phyloP scores from a whole-genome alignment of 2,329 filamentous ascomycete species.

The Colletotrichum tropicicola region DNA sequence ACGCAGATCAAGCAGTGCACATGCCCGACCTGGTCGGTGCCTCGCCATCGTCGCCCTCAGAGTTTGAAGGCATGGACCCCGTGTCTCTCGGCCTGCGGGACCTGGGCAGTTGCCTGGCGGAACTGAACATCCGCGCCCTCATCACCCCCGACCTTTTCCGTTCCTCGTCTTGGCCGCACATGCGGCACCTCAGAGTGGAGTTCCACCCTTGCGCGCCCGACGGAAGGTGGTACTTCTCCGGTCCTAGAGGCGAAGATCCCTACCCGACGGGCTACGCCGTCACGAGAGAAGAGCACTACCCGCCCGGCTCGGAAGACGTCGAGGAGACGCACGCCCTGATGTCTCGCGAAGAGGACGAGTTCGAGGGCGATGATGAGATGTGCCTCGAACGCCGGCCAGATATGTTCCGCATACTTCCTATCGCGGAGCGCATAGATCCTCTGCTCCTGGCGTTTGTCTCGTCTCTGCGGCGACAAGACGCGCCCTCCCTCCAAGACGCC shows the following conservation, averaged over 20 bases:
- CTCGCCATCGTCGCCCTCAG: neutral
- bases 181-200: conserved; percentile 31
- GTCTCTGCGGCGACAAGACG: conserved; percentile 26
- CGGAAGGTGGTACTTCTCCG: conserved; percentile 35
- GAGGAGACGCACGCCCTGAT: no score
- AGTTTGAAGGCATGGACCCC: conserved; percentile 7
- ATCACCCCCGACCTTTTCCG: neutral
- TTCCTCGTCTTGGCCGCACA: conserved; percentile 17
- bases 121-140: neutral
- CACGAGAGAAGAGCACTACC: conserved; percentile 31
- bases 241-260: conserved; percentile 33
- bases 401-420: conserved; percentile 33
- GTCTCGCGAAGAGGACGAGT: conserved; percentile 30
- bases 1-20: no score
- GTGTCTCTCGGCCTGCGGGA: neutral
- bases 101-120: neutral
- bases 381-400: conserved; percentile 12
- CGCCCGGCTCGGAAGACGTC: no score
- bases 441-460: conserved; percentile 33
- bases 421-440: conserved; percentile 30
- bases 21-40: neutral
- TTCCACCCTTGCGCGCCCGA: conserved; percentile 31
- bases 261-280: conserved; percentile 29
- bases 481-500: conserved; percentile 33
- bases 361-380: neutral